phyloP scores from a whole-genome alignment of 1,284 basidiomycete genomes.

The Earliella scabrosa region DNA sequence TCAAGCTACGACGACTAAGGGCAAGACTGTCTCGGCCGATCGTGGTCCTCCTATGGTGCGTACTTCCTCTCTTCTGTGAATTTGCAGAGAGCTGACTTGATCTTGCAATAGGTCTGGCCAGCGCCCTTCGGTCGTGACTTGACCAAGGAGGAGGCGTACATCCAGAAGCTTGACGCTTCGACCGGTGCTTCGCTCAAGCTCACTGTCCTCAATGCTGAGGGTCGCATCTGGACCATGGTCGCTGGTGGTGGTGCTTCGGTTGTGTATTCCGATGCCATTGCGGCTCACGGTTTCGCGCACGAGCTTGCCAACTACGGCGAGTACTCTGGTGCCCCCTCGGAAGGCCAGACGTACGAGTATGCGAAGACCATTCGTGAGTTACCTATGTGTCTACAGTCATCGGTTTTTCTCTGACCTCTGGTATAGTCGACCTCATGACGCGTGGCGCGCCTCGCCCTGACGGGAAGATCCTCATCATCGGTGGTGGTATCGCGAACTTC shows the following conservation, averaged over 20 bases:
- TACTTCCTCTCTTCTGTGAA: no score
- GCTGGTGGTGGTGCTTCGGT: constrained; percentile 87
- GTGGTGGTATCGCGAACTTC: constrained; percentile 99
- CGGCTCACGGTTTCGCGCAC: constrained; percentile 94
- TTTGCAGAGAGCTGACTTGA: no score
- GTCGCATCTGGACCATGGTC: constrained; percentile 99
- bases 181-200: constrained; percentile 99
- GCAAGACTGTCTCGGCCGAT: constrained; percentile 74
- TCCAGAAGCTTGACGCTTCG: constrained; percentile 96
- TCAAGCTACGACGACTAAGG: constrained; percentile 46
- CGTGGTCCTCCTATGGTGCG: constrained; percentile 94
- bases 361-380: constrained; percentile 93
- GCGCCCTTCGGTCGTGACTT: constrained; percentile 98
- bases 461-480: constrained; percentile 99
- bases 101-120: constrained; percentile 74
- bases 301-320: constrained; percentile 99
- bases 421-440: constrained; percentile 88
- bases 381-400: no score
- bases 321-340: constrained; percentile 98
- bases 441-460: constrained; percentile 83
- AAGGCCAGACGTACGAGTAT: constrained; percentile 99
- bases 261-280: constrained; percentile 95
- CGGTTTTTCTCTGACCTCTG: constrained; percentile 1
- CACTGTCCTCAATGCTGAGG: constrained; percentile 93
- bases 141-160: constrained; percentile 99